A percentile compares a stretch with the other conserved stretches of the same genome.
Conservation (phyloP, 495 filamentous ascomycete genomes). For the Annulohypoxylon moriforme region DNA sequence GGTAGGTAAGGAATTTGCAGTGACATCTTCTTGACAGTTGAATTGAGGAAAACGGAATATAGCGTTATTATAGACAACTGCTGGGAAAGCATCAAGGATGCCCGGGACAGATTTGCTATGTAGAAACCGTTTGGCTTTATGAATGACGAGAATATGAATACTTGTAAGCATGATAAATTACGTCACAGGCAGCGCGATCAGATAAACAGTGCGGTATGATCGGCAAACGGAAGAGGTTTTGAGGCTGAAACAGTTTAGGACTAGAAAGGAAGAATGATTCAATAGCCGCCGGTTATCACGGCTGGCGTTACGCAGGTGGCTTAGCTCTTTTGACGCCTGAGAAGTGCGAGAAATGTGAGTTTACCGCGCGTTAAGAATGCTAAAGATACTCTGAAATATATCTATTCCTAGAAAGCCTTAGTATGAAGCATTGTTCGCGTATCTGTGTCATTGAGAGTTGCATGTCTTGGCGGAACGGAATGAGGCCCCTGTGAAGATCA, state of each 20-base stretch:
- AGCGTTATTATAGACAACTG: not conserved
- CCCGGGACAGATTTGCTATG: not conserved
- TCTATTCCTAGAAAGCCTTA: not conserved
- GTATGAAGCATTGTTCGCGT: slow-evolving; percentile 2
- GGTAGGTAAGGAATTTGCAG: no score
- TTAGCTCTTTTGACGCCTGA: not conserved
- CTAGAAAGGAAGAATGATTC: slow-evolving; percentile 14
- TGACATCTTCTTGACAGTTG: no score
- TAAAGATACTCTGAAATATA: not conserved
- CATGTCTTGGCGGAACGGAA: slow-evolving; percentile 7
- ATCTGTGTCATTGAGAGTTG: slow-evolving; percentile 12
- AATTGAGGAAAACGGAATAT: not conserved
- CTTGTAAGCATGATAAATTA: slow-evolving; percentile 14
- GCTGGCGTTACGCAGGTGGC: slow-evolving; percentile 1
- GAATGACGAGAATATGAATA: not conserved
- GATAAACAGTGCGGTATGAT: slow-evolving; percentile 34
- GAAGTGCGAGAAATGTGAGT: not conserved
- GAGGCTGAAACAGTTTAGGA: slow-evolving; percentile 36
- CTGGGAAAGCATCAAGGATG: not conserved
- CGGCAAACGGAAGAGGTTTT: slow-evolving; percentile 22
- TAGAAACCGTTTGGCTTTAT: slow-evolving; percentile 2
- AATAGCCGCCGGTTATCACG: slow-evolving; percentile 1
- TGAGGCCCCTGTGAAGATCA: slow-evolving; percentile 17
- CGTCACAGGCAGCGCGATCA: slow-evolving; percentile 29
- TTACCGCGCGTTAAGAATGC: slow-evolving; percentile 27